Base-by-base conservation (phyloP, 83 land plant species). In the Diphasiastrum complanatum region DNA sequence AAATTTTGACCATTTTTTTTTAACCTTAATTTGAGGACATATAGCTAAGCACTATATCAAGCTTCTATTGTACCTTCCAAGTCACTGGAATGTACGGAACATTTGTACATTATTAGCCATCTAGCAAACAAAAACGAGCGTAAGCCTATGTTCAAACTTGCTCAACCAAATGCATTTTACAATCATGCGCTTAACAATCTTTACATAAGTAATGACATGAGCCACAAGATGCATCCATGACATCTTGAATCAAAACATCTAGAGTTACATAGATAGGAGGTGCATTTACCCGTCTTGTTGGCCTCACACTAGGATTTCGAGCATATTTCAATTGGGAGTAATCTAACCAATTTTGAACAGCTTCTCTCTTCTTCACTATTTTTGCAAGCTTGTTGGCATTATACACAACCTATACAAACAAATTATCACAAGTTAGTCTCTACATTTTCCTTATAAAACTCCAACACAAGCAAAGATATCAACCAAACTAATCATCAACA, bases 331-430 rank as follows among this genome's bases (percentile, higher is more conserved):
- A 62, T 46, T 80, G 63, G 28, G 71, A 80, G 58, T 77, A 82
- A 22, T 58, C 69, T 43, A 79, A 56, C 71, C 75, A 78, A 55
- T 79, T 76, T 22, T 75, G 57, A 27, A 60, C 53, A n/a, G 60
- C 35, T 43, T 83, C 87, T 63, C 54, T 77, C 60, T 75, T 48
- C 33, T 66, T 72, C 24, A 85, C 81, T 27, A 83, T 60, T 36
- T 64, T 65, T 43, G 84, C 73, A 55, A 85, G 81, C 33, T 77
- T 31, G 51, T 83, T 85, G 24, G 90, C 90, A 83, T 85, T 78
- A 25, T 85, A 78, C 28, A 83, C 84, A 51, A 83, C 79, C 90
- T 85, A 52, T 32, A 52, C n/a, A 8, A 6, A 35, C 26, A 37
- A 46, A 49, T 63, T 16, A 26, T 25, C 40, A 32, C 4, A 5